These are phyloP conservation scores for Alternaria sp. DNA, from an alignment of 2,329 filamentous ascomycete species.

Conservation along the genomic window DNA sequence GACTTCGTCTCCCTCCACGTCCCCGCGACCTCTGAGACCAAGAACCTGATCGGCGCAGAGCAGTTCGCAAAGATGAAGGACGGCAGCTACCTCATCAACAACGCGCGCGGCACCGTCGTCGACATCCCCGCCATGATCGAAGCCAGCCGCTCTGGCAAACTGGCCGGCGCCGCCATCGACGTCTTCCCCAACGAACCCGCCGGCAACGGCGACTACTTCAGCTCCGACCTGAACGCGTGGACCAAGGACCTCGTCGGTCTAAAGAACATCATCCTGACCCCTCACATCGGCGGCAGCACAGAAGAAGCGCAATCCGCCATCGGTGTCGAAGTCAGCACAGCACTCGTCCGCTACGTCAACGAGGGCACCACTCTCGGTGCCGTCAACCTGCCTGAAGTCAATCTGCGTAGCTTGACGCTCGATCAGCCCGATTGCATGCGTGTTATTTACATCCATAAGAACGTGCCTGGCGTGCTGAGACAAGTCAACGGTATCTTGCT, in stretches of 20 bases:
- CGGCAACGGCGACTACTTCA: conserved; percentile 95
- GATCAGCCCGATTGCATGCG: conserved; percentile 90
- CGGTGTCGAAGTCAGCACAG: conserved; percentile 87
- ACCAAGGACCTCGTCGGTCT: conserved; percentile 81
- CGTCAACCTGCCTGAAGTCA: conserved; percentile 96
- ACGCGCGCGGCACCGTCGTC: conserved; percentile 89
- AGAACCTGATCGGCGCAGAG: conserved; percentile 82
- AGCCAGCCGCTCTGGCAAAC: conserved; percentile 81
- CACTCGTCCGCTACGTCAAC: conserved; percentile 93
- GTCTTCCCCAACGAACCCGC: conserved; percentile 94
- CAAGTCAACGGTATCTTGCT: conserved; percentile 94
- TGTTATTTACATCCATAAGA: conserved; percentile 96
- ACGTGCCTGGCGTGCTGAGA: conserved; percentile 91
- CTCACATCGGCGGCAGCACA: conserved; percentile 96
- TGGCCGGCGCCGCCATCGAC: conserved; percentile 94
- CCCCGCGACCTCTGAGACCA: conserved; percentile 89
- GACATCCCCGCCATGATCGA: conserved; percentile 92
- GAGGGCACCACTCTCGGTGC: conserved; percentile 89
- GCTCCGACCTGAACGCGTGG: conserved; percentile 80
- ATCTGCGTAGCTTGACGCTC: conserved; percentile 84
- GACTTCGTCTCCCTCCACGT: conserved; percentile 97
- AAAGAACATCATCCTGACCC: conserved; percentile 93
- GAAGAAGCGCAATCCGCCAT: conserved; percentile 98
- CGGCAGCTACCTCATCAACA: conserved; percentile 94
- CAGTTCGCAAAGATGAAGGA: conserved; percentile 90